Conservation (phyloP, 176 grass and related monocot genomes). For the Aegilops bicornis region DNA sequence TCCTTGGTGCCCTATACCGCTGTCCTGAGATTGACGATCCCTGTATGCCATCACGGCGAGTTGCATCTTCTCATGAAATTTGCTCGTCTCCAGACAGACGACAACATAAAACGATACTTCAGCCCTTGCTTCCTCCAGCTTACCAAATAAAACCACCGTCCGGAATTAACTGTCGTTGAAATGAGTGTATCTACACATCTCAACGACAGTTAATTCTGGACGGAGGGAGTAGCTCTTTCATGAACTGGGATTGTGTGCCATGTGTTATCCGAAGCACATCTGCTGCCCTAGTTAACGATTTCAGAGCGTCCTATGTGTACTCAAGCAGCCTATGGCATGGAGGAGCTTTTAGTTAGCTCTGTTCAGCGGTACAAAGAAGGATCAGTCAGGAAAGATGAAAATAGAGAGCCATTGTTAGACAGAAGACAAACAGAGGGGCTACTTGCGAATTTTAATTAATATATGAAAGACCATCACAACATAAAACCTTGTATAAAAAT, state of each 20-base stretch:
- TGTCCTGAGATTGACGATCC: no score
- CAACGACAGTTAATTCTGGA: no score
- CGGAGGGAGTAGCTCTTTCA: slow-evolving; percentile 53
- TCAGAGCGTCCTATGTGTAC: slow-evolving; percentile 66
- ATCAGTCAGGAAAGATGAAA: not conserved
- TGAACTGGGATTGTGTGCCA: slow-evolving; percentile 61
- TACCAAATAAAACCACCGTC: slow-evolving; percentile 4
- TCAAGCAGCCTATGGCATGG: slow-evolving; percentile 56
- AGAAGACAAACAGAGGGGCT: not conserved
- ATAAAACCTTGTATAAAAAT: not conserved
- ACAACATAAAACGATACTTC: slow-evolving; percentile 70
- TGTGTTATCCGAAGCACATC: slow-evolving; percentile 87
- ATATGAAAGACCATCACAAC: not conserved
- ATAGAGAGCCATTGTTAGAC: not conserved
- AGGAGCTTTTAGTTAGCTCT: not conserved
- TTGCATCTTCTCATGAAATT: slow-evolving; percentile 22
- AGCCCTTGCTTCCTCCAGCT: slow-evolving; percentile 67
- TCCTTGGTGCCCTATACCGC: no score
- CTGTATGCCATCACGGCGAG: not conserved
- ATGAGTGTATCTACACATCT: no score
- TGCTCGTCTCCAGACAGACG: slow-evolving; percentile 21
- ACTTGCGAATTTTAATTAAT: not conserved
- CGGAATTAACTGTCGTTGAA: no score
- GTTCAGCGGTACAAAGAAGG: not conserved
- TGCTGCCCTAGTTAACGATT: slow-evolving; percentile 64